Evolutionary conservation across 139 green algal genomes (phyloP).

Genomic region (Chloropicon primus): DNA sequence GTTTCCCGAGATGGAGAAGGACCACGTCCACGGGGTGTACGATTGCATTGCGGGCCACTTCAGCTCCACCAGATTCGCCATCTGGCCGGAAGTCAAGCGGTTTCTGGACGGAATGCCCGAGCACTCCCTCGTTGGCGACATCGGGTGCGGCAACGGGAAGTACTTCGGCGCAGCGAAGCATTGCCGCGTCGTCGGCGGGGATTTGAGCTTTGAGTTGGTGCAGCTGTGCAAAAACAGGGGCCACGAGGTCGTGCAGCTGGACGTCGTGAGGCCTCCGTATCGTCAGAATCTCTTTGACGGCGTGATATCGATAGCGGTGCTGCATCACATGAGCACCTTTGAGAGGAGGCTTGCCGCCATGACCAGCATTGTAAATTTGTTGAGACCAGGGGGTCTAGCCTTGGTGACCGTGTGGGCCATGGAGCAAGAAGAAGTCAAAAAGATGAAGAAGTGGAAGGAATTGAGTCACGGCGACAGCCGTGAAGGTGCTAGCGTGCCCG

Average conservation of each 20-base stretch:
- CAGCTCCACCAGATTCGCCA: constrained; percentile 60
- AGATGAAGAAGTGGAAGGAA: constrained; percentile 70
- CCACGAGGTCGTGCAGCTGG: constrained; percentile 66
- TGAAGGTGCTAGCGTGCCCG: neutral
- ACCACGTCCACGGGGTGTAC: constrained; percentile 79
- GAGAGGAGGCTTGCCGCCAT: constrained; percentile 22
- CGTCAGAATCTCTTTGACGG: constrained; percentile 52
- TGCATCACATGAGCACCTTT: constrained; percentile 81
- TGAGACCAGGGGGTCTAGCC: constrained; percentile 34
- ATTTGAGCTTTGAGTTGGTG: constrained; percentile 12
- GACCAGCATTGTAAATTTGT: neutral
- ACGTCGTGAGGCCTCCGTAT: constrained; percentile 66
- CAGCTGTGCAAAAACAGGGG: constrained; percentile 5
- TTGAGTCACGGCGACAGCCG: constrained; percentile 8
- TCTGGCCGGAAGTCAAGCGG: constrained; percentile 71
- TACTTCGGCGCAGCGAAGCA: constrained; percentile 74
- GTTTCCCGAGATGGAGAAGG: constrained; percentile 32
- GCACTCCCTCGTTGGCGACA: constrained; percentile 62
- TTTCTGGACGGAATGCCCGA: constrained; percentile 66
- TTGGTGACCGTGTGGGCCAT: constrained; percentile 86
- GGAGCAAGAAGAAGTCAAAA: constrained; percentile 79
- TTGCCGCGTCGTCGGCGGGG: constrained; percentile 51
- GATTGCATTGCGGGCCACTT: constrained; percentile 94
- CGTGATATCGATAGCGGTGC: constrained; percentile 88
- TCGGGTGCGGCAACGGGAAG: constrained; percentile 97